Base-by-base conservation (phyloP, 768 basidiomycete species). In the Scleroderma bovista region DNA sequence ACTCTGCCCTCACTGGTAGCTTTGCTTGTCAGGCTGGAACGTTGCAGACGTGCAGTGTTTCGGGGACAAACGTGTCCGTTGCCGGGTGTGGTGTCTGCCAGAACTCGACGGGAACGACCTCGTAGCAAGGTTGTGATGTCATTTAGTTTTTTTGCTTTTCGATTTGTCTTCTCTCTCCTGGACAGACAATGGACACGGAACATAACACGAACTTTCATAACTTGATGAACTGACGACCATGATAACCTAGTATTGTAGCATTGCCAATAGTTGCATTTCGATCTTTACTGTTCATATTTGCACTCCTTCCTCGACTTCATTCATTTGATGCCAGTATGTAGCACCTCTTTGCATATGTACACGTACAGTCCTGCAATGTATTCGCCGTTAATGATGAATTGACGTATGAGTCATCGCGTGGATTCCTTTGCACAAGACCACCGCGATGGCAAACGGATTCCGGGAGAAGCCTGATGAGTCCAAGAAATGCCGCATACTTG, bases 401-500 rank as follows among this genome's bases (percentile, higher is more conserved):
- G n/a, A n/a, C n/a, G n/a, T n/a, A n/a, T n/a, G n/a, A n/a, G n/a
- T n/a, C n/a, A n/a, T n/a, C n/a, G n/a, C n/a, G n/a, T n/a, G n/a
- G n/a, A n/a, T n/a, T n/a, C n/a, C 26, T 29, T 29, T 29, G 26
- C 4, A 4, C 5, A 9, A 29, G 26, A 29, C 39, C 39, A 40
- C 12, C 23, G 12, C 39, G 13, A 40, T 23, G 39, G n/a, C 19
- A 19, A 40, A 1, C 12, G 20, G 12, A 12, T 22, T 17, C 15
- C 40, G 7, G 23, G 22, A 42, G 11, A 24, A 42, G 15, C n/a
- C 11, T 17, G 41, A 26, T 42, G 3, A 17, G 3, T 23, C 41
- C 41, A 24, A 22, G 64, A 60, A 54, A 19, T 91, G 87, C 67
- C 75, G 69, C 38, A 70, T 91, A 15, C 74, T 77, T 13, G 88